Conservation (phyloP, 1,284 basidiomycete species). For the Takashimella tepidaria region DNA sequence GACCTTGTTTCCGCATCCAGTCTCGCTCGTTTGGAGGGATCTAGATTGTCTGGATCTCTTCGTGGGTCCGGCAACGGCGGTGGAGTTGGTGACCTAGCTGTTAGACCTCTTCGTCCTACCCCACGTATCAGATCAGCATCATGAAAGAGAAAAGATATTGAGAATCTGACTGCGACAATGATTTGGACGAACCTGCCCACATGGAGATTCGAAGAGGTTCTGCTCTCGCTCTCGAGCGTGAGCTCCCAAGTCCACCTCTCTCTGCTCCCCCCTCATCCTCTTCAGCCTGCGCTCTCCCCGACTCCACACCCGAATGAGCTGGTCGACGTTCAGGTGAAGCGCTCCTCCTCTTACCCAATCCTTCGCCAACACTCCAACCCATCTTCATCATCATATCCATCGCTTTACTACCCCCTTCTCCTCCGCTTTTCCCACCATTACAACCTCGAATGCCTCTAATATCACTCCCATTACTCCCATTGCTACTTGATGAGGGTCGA, state of each 20-base stretch:
- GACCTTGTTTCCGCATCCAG: conserved; percentile 31
- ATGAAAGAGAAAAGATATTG: background rate
- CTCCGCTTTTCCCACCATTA: no score
- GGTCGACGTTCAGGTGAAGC: conserved; percentile 13
- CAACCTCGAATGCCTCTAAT: no score
- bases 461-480: background rate
- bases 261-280: conserved; percentile 16
- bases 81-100: conserved; percentile 35
- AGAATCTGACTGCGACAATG: no score
- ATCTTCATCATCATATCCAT: conserved; percentile 48
- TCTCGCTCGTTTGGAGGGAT: conserved; percentile 23
- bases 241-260: conserved; percentile 19
- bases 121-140: background rate
- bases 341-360: conserved; percentile 31
- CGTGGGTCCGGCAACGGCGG: conserved; percentile 26
- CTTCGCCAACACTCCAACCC: conserved; percentile 48
- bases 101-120: conserved; percentile 31
- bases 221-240: conserved; percentile 7
- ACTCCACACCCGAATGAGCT: conserved; percentile 17
- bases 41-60: conserved; percentile 25
- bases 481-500: background rate
- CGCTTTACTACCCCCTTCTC: conserved; percentile 32
- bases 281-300: conserved; percentile 5
- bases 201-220: conserved; percentile 46
- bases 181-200: conserved; percentile 38